Evolutionary conservation across 768 basidiomycete species (phyloP), one percentile per base, ranked within the genome.

Genomic region (Tulasnella sp.): DNA sequence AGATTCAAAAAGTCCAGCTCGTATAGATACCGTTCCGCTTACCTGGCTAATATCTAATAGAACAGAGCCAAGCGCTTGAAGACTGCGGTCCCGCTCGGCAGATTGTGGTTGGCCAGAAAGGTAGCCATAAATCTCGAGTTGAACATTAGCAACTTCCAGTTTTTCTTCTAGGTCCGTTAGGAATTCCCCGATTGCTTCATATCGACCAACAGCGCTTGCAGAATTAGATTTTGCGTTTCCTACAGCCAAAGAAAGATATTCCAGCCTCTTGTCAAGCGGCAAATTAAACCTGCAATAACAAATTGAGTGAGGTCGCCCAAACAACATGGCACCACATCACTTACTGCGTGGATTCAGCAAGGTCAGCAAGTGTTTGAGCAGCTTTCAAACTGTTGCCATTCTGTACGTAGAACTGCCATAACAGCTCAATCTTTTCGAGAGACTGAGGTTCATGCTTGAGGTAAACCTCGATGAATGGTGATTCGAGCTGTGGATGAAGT

Each of bases 361-460:
- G 68, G 12, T 75, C 70, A 10, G 76, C 75, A 39, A 98, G 75
- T 0, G 93, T 82, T 62, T 85, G 80, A 1, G 95, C 92, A 2
- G 95, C 93, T 37, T 84, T 75, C 40, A 91, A 64, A 28, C 84
- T 84, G 58, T 90, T 83, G 1, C 83, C 83, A 58, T 87, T 83
- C 59, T 93, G 86, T 46, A 93, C 90, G 61, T 95, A 93, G 67
- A 88, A 96, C 60, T 96, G 88, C 95, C 95, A 98, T 2, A 98
- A 69, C 1, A 99, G 67, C 59, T 98, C 87, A 60, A 75, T 79
- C 62, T 91, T 90, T 57, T 83, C 75, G 13, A 84, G 78, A 0
- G 81, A 82, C 1, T 73, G 67, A 16, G 90, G 90, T 51, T 88
- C 84, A 46, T 85, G 76, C 57, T 75, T 73, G 25, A 98, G 77